Conservation (phyloP, 768 basidiomycete species). For the Kwoniella sp. region DNA sequence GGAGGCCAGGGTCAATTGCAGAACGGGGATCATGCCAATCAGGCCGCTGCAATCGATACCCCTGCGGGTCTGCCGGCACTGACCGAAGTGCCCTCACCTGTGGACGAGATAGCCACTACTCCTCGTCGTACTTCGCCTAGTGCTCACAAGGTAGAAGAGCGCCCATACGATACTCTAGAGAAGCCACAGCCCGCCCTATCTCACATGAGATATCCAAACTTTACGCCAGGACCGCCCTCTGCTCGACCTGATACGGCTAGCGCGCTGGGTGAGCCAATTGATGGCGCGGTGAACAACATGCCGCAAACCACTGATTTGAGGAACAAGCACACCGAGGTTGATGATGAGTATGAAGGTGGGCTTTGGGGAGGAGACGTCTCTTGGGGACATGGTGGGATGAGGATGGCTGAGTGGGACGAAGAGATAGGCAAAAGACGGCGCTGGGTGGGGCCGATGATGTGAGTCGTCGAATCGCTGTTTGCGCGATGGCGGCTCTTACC, state of each 20-base stretch:
- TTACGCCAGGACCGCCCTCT: constrained; percentile 24
- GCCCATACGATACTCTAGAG: constrained; percentile 32
- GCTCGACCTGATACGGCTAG: too few relatives aligned
- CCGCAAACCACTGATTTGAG: constrained; percentile 17
- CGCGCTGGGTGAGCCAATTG: too few relatives aligned
- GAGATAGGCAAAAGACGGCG: constrained; percentile 25
- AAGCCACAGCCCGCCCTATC: constrained; percentile 42
- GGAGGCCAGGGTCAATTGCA: neutral
- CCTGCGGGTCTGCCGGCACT: neutral
- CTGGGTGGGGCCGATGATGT: constrained; percentile 56
- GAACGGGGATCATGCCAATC: neutral
- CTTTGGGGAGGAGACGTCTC: constrained; percentile 31
- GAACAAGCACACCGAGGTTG: constrained; percentile 22
- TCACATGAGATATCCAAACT: constrained; percentile 47
- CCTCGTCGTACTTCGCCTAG: neutral
- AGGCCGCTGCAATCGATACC: neutral
- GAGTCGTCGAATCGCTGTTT: too few relatives aligned
- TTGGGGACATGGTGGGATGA: constrained; percentile 14
- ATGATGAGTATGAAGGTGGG: constrained; percentile 36
- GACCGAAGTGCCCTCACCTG: neutral
- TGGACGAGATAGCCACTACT: neutral
- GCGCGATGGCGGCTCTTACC: too few relatives aligned
- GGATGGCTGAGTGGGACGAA: constrained; percentile 46
- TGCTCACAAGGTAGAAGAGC: neutral
- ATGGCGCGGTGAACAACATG: neutral